Evolutionary conservation across 345 rosid species (phyloP), one percentile per base, ranked within the genome.

Genomic region (Turnera subulata): DNA sequence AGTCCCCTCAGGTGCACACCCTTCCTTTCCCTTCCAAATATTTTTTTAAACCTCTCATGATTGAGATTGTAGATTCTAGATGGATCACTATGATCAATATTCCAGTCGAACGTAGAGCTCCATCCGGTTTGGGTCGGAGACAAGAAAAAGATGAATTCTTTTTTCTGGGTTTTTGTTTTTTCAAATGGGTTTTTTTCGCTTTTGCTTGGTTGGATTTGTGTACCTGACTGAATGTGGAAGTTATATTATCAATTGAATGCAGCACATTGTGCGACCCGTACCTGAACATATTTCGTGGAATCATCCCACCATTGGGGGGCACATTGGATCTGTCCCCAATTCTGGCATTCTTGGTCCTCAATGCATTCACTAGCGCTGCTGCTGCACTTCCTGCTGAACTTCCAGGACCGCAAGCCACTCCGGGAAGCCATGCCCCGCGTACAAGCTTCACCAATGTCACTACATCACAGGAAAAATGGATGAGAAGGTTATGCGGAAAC

Each of bases 241-340:
- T 49, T n/a, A n/a, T 49, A 49, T 53, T 64, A 39, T n/a, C n/a
- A n/a, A n/a, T n/a, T 40, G 53, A 47, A 25, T 69, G 44, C 86
- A 86, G 95, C 80, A 80, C 91, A 45, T 18, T 92, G 49, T 92
- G 98, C 66, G 96, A 92, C 63, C 98, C 96, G 14, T 92, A 92
- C 82, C 71, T 92, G 81, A 92, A 92, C 84, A 72, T 92, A 72
- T 92, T 92, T 76, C 91, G 89, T 2, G 95, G 96, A 64, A 63
- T 92, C 73, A 92, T 92, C 75, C 96, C 98, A 14, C 98, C 98
- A 24, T 71, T 89, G 2, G 93, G 95, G 65, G 95, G 95, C 59
- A 80, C 82, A 39, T 60, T 89, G 73, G 95, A 92, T 69, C 80
- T 92, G 37, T 89, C 95, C 54, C 96, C 96, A 0, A 82, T 89